Evolutionary conservation across 2,329 filamentous ascomycete genomes (phyloP).

Genomic region (Epichloe brachyelytri): DNA sequence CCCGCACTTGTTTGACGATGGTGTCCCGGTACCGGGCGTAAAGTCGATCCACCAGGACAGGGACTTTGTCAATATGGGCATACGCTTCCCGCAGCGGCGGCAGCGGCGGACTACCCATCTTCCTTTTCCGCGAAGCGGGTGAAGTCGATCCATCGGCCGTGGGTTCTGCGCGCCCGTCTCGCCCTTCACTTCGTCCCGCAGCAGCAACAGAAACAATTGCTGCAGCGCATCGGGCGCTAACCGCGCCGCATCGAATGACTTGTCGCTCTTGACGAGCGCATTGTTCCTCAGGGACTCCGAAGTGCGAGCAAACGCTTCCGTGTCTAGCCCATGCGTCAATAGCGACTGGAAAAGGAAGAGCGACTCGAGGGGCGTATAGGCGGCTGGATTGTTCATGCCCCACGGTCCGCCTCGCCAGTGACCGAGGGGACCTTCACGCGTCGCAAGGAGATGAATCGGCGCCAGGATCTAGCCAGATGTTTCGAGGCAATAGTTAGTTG

Average conservation of each 20-base stretch:
- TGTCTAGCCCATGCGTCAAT: slow-evolving; percentile 51
- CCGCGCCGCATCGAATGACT: slow-evolving; percentile 58
- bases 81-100: slow-evolving; percentile 54
- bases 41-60: slow-evolving; percentile 56
- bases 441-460: slow-evolving; percentile 40
- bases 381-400: slow-evolving; percentile 45
- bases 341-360: slow-evolving; percentile 76
- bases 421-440: slow-evolving; percentile 42
- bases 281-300: slow-evolving; percentile 65
- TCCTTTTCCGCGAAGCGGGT: slow-evolving; percentile 58
- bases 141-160: slow-evolving; percentile 31
- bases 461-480: slow-evolving; percentile 31
- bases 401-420: slow-evolving; percentile 40
- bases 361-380: slow-evolving; percentile 76
- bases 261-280: slow-evolving; percentile 55
- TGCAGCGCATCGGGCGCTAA: slow-evolving; percentile 67
- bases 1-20: slow-evolving; percentile 55
- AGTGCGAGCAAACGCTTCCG: slow-evolving; percentile 55
- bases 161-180: slow-evolving; percentile 28
- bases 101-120: slow-evolving; percentile 51
- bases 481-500: neutral
- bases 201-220: slow-evolving; percentile 61
- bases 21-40: slow-evolving; percentile 63
- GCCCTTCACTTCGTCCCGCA: slow-evolving; percentile 57
- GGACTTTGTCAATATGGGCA: slow-evolving; percentile 54